These are phyloP conservation scores for Chloris gayana DNA, from an alignment of 176 grass and related monocot genomes.

Conservation along the genomic window DNA sequence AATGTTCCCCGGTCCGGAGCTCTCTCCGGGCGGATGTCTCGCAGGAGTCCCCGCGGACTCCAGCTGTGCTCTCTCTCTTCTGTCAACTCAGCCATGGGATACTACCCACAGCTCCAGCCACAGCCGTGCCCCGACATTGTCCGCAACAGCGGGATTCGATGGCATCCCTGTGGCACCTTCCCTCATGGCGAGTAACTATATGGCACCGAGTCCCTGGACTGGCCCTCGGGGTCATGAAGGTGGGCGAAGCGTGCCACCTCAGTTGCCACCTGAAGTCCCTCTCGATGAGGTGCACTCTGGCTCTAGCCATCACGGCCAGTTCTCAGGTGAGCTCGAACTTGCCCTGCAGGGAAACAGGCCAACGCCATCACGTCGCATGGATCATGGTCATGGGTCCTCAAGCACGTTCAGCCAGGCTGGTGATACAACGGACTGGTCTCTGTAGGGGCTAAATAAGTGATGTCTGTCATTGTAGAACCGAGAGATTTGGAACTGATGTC, in stretches of 20 bases:
- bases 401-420: conserved; percentile 54
- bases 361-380: conserved; percentile 14
- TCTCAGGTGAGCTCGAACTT: conserved; percentile 91
- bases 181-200: conserved; percentile 54
- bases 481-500: conserved; percentile 35
- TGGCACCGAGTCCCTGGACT: conserved; percentile 50
- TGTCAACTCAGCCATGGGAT: conserved; percentile 93
- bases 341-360: conserved; percentile 72
- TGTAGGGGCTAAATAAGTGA: conserved; percentile 42
- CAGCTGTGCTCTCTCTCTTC: conserved; percentile 99
- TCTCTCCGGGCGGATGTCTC: conserved; percentile 58
- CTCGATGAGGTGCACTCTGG: conserved; percentile 50
- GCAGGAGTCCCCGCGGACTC: conserved; percentile 75
- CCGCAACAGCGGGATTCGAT: conserved; percentile 48
- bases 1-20: conserved; percentile 52
- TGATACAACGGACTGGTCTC: conserved; percentile 68
- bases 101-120: conserved; percentile 44
- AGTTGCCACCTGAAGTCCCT: conserved; percentile 59
- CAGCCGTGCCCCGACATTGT: conserved; percentile 36
- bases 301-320: conserved; percentile 59
- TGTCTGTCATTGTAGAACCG: background rate
- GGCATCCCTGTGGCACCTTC: conserved; percentile 49
- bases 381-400: conserved; percentile 47
- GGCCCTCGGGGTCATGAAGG: conserved; percentile 42
- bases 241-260: conserved; percentile 27